Evolutionary conservation across 2,329 filamentous ascomycete genomes (phyloP).

Genomic region (Exserohilum rostratum): DNA sequence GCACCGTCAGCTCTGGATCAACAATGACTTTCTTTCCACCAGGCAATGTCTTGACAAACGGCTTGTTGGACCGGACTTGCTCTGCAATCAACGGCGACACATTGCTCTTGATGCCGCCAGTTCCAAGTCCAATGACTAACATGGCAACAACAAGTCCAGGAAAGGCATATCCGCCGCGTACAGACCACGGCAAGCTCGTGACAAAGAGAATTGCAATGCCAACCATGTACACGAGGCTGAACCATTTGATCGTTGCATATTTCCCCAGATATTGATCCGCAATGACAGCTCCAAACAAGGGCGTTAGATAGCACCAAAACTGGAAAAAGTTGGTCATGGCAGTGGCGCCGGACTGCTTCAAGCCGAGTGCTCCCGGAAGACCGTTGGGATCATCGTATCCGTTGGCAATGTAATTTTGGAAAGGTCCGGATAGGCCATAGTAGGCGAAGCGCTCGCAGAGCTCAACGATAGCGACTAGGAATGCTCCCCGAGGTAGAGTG

Average conservation of each 20-base stretch:
- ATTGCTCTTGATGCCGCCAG: constrained; percentile 82
- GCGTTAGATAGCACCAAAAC: constrained; percentile 57
- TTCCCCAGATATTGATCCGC: constrained; percentile 74
- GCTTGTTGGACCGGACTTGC: constrained; percentile 52
- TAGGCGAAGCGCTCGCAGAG: constrained; percentile 58
- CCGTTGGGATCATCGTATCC: constrained; percentile 48
- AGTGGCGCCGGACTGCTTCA: constrained; percentile 53
- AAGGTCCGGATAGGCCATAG: constrained; percentile 54
- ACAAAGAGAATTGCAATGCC: constrained; percentile 71
- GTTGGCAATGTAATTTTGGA: constrained; percentile 59
- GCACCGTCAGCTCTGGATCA: constrained; percentile 54
- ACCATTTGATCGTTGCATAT: constrained; percentile 72
- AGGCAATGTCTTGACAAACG: constrained; percentile 48
- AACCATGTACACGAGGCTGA: constrained; percentile 66
- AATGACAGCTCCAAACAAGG: constrained; percentile 56
- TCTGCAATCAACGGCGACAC: constrained; percentile 62
- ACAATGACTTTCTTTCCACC: constrained; percentile 52
- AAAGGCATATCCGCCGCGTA: constrained; percentile 65
- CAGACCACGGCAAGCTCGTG: constrained; percentile 67
- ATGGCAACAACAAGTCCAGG: constrained; percentile 69
- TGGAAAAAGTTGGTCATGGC: constrained; percentile 57
- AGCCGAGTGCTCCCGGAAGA: constrained; percentile 49
- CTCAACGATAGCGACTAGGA: constrained; percentile 57
- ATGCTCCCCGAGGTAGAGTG: constrained; percentile 53
- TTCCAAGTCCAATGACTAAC: constrained; percentile 74